A percentile compares a stretch with the other conserved stretches of the same genome.
phyloP scores from a whole-genome alignment of 2,329 filamentous ascomycete species.

The Shiraia bambusicola region DNA sequence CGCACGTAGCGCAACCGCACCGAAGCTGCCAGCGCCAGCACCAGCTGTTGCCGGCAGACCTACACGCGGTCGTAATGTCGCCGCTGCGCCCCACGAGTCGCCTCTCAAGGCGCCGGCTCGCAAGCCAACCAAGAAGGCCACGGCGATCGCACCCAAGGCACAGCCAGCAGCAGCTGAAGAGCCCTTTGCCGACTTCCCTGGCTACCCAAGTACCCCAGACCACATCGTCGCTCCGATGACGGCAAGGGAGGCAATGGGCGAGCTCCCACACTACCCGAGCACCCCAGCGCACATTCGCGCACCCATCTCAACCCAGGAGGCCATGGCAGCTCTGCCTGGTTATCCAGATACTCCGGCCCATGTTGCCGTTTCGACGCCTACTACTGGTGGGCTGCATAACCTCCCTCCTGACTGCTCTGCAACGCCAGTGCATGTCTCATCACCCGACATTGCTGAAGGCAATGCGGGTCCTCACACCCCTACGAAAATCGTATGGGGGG shows the following conservation, averaged over 20 bases:
- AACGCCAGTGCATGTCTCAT: conserved; percentile 5
- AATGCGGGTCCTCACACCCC: conserved; percentile 5
- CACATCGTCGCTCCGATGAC: conserved; percentile 8
- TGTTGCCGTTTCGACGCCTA: conserved; percentile 7
- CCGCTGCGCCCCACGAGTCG: conserved; percentile 20
- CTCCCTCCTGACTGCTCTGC: conserved; percentile 1
- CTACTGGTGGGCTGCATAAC: conserved; percentile 8
- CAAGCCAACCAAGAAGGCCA: conserved; percentile 25
- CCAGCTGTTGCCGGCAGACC: conserved; percentile 17
- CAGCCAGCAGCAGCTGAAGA: conserved; percentile 18
- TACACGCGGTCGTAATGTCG: conserved; percentile 25
- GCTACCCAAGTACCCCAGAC: conserved; percentile 14
- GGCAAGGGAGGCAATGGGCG: conserved; percentile 12
- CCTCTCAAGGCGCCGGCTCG: conserved; percentile 30
- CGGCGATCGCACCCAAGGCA: conserved; percentile 13
- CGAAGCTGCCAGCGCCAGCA: conserved; percentile 13
- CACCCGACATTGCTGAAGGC: conserved; percentile 5
- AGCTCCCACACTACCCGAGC: conserved; percentile 24
- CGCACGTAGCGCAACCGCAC: conserved; percentile 19
- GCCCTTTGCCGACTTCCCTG: conserved; percentile 25
- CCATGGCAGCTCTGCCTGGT: conserved; percentile 23
- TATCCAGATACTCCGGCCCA: conserved; percentile 24
- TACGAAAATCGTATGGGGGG: conserved; percentile 10
- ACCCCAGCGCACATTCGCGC: conserved; percentile 29
- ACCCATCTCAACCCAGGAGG: conserved; percentile 15